Percentiles rank a stretch among this genome's conserved stretches.
phyloP scores from a whole-genome alignment of 2,329 filamentous ascomycete genomes.

The Atkinsonella texensis region DNA sequence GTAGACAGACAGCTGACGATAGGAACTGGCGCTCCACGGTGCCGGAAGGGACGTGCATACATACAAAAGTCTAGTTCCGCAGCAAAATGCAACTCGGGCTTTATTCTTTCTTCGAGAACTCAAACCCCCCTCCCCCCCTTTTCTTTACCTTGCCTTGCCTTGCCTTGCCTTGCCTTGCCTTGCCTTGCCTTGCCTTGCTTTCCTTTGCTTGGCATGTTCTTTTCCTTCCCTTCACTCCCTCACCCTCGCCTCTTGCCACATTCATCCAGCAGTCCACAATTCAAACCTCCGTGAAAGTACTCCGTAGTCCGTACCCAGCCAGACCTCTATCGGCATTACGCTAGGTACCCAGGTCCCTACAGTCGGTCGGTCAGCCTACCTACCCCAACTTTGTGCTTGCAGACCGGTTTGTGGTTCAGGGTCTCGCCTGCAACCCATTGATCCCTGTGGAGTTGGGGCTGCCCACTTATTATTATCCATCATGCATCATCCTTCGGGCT shows the following conservation, averaged over 20 bases:
- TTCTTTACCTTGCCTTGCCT: too few species aligned
- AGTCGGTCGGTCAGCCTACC: too few species aligned
- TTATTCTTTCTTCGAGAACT: not conserved
- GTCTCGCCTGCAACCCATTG: not conserved
- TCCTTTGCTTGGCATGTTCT: too few species aligned
- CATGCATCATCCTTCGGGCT: not conserved
- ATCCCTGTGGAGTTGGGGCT: not conserved
- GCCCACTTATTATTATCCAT: not conserved
- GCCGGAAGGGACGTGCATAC: too few species aligned
- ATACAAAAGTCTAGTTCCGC: too few species aligned
- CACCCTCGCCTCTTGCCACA: not conserved
- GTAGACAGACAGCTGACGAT: too few species aligned
- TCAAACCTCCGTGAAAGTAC: slow-evolving; percentile 1
- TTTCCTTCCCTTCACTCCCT: not conserved
- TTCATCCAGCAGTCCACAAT: not conserved
- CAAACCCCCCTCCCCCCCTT: not conserved
- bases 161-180: too few species aligned
- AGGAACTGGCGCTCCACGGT: too few species aligned
- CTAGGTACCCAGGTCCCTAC: too few species aligned
- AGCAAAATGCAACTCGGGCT: too few species aligned
- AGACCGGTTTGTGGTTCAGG: not conserved
- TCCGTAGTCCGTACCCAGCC: not conserved
- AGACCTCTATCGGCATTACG: not conserved
- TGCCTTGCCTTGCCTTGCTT: too few species aligned
- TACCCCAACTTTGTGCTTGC: not conserved